A percentile compares a stretch with the other conserved stretches of the same genome.
Conservation (phyloP, 352 stramenopile genomes). For the Phytophthora pseudosyringae region DNA sequence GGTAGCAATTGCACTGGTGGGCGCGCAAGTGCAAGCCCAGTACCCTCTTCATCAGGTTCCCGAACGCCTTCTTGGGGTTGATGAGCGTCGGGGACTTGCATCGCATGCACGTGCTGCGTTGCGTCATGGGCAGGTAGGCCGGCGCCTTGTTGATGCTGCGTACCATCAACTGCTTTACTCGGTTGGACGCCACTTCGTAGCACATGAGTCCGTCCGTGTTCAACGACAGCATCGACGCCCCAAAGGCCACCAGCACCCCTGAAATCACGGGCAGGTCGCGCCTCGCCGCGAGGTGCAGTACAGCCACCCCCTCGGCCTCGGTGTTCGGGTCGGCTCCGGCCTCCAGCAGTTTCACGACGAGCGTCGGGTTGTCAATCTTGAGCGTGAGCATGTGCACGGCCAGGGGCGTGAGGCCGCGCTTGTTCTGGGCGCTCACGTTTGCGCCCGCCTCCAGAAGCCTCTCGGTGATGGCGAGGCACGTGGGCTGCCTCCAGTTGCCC, state of each 20-base stretch:
- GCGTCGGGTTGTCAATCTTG: slow-evolving; percentile 71
- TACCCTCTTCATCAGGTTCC: slow-evolving; percentile 65
- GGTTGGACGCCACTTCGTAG: slow-evolving; percentile 70
- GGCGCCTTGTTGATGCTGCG: slow-evolving; percentile 60
- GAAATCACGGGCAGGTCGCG: slow-evolving; percentile 61
- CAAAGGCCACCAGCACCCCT: slow-evolving; percentile 65
- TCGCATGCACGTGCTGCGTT: slow-evolving; percentile 78
- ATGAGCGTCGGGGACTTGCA: slow-evolving; percentile 61
- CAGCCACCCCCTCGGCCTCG: slow-evolving; percentile 63
- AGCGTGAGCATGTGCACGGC: slow-evolving; percentile 84
- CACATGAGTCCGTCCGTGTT: slow-evolving; percentile 82
- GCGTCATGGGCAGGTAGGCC: slow-evolving; percentile 52
- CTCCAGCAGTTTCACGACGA: slow-evolving; percentile 74
- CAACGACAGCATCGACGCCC: slow-evolving; percentile 63
- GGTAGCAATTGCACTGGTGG: slow-evolving; percentile 83
- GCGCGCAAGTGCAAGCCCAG: slow-evolving; percentile 50
- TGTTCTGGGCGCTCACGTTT: slow-evolving; percentile 60
- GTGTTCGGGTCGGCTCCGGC: slow-evolving; percentile 62
- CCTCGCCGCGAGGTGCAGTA: slow-evolving; percentile 66
- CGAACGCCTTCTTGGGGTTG: slow-evolving; percentile 49
- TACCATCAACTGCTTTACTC: slow-evolving; percentile 75
- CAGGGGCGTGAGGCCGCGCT: slow-evolving; percentile 68
- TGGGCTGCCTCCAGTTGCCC: slow-evolving; percentile 60
- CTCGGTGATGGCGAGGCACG: slow-evolving; percentile 53
- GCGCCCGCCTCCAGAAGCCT: slow-evolving; percentile 61